These are phyloP conservation scores for Cladosporium velox DNA, from an alignment of 2,329 filamentous ascomycete genomes.

Conservation along the genomic window DNA sequence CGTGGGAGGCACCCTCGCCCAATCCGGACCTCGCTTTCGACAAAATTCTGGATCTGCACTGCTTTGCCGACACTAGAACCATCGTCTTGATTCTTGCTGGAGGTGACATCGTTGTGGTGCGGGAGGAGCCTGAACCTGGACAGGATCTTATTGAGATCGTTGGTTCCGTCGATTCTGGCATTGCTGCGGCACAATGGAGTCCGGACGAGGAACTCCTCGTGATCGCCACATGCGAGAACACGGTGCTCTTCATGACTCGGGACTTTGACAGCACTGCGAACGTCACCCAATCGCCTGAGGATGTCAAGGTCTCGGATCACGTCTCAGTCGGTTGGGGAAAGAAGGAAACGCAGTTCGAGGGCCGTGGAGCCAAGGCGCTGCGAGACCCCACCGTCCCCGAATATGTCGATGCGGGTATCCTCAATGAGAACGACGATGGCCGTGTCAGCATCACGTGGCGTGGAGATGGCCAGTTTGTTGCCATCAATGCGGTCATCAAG, in stretches of 20 bases:
- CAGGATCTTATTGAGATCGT: slow-evolving; percentile 91
- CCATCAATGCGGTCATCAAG: slow-evolving; percentile 78
- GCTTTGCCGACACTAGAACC: slow-evolving; percentile 77
- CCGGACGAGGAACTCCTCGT: slow-evolving; percentile 90
- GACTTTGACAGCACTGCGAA: slow-evolving; percentile 83
- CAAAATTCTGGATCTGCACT: slow-evolving; percentile 74
- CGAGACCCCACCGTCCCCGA: slow-evolving; percentile 94
- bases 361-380: slow-evolving; percentile 70
- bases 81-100: slow-evolving; percentile 83
- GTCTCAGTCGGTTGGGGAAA: slow-evolving; percentile 94
- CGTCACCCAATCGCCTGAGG: slow-evolving; percentile 68
- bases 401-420: slow-evolving; percentile 77
- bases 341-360: slow-evolving; percentile 96
- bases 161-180: slow-evolving; percentile 89
- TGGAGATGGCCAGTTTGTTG: slow-evolving; percentile 88
- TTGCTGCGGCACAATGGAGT: slow-evolving; percentile 87
- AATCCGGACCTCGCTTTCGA: slow-evolving; percentile 75
- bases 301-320: slow-evolving; percentile 89
- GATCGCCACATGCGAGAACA: slow-evolving; percentile 76
- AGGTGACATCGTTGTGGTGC: slow-evolving; percentile 85
- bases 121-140: slow-evolving; percentile 66
- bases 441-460: slow-evolving; percentile 82
- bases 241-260: slow-evolving; percentile 88
- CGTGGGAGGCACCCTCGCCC: slow-evolving; percentile 86
- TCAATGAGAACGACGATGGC: slow-evolving; percentile 73